These are phyloP conservation scores for Lachnellula hyalina DNA, from an alignment of 2,329 filamentous ascomycete species.

Conservation along the genomic window DNA sequence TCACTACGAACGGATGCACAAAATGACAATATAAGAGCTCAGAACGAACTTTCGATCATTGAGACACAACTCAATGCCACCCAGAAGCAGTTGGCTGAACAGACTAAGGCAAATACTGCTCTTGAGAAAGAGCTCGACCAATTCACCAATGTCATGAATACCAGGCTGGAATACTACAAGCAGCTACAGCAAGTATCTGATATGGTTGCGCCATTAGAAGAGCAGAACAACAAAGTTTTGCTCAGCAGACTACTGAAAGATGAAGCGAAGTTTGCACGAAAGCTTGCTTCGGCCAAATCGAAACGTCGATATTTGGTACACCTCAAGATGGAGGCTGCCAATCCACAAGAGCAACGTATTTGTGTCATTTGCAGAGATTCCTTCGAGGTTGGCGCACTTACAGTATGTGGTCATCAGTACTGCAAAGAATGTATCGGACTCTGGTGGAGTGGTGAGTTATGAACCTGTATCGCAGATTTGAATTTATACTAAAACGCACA, in stretches of 20 bases:
- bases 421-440: slow-evolving; percentile 79
- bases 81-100: slow-evolving; percentile 47
- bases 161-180: slow-evolving; percentile 81
- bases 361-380: slow-evolving; percentile 81
- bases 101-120: slow-evolving; percentile 42
- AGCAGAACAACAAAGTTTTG: slow-evolving; percentile 31
- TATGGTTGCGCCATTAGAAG: slow-evolving; percentile 70
- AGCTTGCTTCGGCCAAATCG: slow-evolving; percentile 58
- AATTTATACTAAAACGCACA: slow-evolving; percentile 3
- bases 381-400: slow-evolving; percentile 76
- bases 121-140: slow-evolving; percentile 68
- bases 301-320: slow-evolving; percentile 68
- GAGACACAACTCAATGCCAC: slow-evolving; percentile 56
- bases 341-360: slow-evolving; percentile 57
- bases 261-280: slow-evolving; percentile 50
- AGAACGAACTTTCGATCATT: slow-evolving; percentile 60
- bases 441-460: slow-evolving; percentile 57
- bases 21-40: slow-evolving; percentile 49
- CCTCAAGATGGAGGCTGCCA: slow-evolving; percentile 35
- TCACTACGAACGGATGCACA: slow-evolving; percentile 54
- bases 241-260: slow-evolving; percentile 49
- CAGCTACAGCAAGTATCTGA: slow-evolving; percentile 91
- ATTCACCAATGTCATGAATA: slow-evolving; percentile 76
- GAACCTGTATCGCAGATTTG: not conserved
- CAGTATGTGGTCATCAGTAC: slow-evolving; percentile 86